phyloP scores from a whole-genome alignment of 2,329 filamentous ascomycete species.

The Hypoxylon sp. region DNA sequence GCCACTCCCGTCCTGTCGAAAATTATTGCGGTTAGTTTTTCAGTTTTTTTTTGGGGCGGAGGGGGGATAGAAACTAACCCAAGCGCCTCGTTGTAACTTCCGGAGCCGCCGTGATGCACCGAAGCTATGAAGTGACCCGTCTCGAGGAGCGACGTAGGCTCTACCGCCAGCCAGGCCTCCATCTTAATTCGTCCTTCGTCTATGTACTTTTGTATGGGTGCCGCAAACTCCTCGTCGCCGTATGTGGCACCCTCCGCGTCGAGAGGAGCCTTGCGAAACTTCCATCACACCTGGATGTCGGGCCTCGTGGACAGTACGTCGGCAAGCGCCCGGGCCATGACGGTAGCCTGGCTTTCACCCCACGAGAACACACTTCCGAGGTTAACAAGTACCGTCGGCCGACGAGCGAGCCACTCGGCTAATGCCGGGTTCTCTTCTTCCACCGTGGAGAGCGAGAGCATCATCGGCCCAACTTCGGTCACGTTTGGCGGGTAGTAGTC shows the following conservation, averaged over 20 bases:
- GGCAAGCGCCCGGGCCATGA: slow-evolving; percentile 33
- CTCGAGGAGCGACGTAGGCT: slow-evolving; percentile 30
- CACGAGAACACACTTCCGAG: slow-evolving; percentile 30
- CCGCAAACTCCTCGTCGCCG: slow-evolving; percentile 20
- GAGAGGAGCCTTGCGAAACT: not conserved
- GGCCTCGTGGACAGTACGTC: slow-evolving; percentile 1
- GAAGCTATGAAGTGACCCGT: slow-evolving; percentile 33
- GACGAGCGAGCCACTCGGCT: slow-evolving; percentile 27
- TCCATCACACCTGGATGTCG: slow-evolving; percentile 4
- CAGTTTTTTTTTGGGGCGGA: not conserved
- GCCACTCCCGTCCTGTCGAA: slow-evolving; percentile 29
- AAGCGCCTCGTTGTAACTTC: slow-evolving; percentile 26
- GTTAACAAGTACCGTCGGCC: slow-evolving; percentile 34
- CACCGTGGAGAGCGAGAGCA: slow-evolving; percentile 17
- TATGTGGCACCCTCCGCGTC: not conserved
- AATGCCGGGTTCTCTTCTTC: slow-evolving; percentile 24
- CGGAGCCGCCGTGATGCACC: slow-evolving; percentile 38
- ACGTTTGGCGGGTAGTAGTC: slow-evolving; percentile 33
- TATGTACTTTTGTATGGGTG: slow-evolving; percentile 24
- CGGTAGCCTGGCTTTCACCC: slow-evolving; percentile 11
- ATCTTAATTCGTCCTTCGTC: slow-evolving; percentile 31
- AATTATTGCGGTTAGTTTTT: slow-evolving; percentile 3
- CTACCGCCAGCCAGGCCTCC: slow-evolving; percentile 26
- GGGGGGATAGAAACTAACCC: not conserved
- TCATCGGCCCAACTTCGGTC: slow-evolving; percentile 32